Percentiles rank a stretch among this genome's conserved stretches.
These are phyloP conservation scores for Colletotrichum somersetense DNA, from an alignment of 2,329 filamentous ascomycete species.

Conservation along the genomic window DNA sequence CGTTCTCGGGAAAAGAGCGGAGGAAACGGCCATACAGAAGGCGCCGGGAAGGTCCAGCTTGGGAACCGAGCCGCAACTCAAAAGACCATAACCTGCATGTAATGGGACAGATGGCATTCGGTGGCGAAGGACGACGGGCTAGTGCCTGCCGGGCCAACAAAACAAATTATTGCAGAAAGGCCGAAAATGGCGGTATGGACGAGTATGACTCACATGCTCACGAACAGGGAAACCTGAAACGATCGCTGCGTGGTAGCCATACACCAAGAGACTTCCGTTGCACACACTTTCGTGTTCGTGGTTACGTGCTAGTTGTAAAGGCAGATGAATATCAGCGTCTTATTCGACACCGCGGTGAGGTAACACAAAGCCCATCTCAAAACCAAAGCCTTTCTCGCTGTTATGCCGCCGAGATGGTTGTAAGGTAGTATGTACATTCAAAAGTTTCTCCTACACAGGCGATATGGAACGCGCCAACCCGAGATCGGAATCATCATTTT, in stretches of 20 bases:
- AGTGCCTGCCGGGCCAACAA: neutral
- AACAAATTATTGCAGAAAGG: neutral
- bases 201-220: neutral
- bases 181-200: neutral
- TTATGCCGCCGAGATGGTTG: neutral
- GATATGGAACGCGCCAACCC: slow-evolving; percentile 22
- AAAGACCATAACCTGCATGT: neutral
- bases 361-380: slow-evolving; percentile 1
- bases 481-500: neutral
- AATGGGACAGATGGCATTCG: neutral
- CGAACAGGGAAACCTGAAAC: neutral
- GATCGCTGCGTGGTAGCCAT: neutral
- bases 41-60: neutral
- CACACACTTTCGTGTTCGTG: neutral
- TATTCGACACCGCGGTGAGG: slow-evolving; percentile 7
- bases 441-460: slow-evolving; percentile 21
- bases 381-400: neutral
- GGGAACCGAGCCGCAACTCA: neutral
- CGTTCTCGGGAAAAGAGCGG: no score
- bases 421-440: slow-evolving; percentile 31
- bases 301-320: neutral
- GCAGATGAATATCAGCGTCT: slow-evolving; percentile 34
- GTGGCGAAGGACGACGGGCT: neutral
- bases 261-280: neutral
- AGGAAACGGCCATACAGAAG: neutral